Percentiles rank a stretch among this genome's conserved stretches.
These are phyloP conservation scores for Penicillium canariense DNA, from an alignment of 495 filamentous ascomycete species.

Conservation along the genomic window DNA sequence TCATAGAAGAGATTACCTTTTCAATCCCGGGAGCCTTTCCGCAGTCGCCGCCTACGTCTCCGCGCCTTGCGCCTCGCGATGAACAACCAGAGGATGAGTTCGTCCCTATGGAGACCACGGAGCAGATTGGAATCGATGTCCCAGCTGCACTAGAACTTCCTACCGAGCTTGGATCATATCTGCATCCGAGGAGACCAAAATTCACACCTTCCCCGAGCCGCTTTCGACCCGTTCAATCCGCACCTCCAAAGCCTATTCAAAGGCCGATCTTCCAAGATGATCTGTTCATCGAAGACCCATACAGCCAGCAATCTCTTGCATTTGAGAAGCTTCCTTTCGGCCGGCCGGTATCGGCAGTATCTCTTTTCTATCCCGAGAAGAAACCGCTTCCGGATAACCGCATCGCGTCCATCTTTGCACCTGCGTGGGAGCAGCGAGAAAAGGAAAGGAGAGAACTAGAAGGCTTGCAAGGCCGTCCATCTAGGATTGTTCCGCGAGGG, in stretches of 20 bases:
- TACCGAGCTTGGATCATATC: constrained; percentile 22
- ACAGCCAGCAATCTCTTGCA: constrained; percentile 12
- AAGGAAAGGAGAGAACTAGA: constrained; percentile 12
- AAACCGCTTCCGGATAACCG: constrained; percentile 33
- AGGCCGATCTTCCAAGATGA: constrained; percentile 8
- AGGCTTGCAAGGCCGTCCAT: constrained; percentile 14
- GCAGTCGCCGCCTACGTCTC: constrained; percentile 16
- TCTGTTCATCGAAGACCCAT: constrained; percentile 27
- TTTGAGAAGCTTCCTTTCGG: constrained; percentile 25
- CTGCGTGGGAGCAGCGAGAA: constrained; percentile 27
- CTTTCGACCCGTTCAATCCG: not conserved
- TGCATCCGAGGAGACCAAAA: constrained; percentile 17
- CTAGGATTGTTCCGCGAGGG: constrained; percentile 26
- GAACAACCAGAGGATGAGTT: constrained; percentile 3
- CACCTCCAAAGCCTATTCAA: not conserved
- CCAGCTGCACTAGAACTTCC: constrained; percentile 9
- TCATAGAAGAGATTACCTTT: constrained; percentile 1
- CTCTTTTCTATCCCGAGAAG: constrained; percentile 25
- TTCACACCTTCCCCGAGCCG: constrained; percentile 7
- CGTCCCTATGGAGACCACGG: constrained; percentile 3
- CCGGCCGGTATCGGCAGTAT: constrained; percentile 38
- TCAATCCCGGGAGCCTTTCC: constrained; percentile 26
- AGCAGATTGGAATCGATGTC: constrained; percentile 14
- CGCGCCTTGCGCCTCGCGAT: constrained; percentile 15
- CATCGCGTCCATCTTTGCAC: constrained; percentile 32